Evolutionary conservation across 179 eudicot genomes (phyloP), one percentile per base, ranked within the genome.

Genomic region (Corrigiola litoralis): DNA sequence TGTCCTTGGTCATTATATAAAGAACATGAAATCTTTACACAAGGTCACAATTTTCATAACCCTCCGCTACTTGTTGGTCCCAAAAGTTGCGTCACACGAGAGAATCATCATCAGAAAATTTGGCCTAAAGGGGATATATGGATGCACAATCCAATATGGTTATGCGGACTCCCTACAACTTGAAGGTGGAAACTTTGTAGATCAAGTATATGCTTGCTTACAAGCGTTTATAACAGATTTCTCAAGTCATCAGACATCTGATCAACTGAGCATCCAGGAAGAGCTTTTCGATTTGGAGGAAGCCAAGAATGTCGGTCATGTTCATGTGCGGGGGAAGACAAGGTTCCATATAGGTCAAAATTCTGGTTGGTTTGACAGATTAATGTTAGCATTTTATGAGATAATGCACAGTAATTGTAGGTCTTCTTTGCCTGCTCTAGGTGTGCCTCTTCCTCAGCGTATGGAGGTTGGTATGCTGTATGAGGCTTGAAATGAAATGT

Each of bases 381-480:
- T 72, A 27, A 85, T 80, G 75, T 83, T 87, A n/a, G 79, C 66
- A 9, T 79, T 85, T 36, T 87, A 87, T 42, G 85, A 82, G 69
- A 69, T 79, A 24, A 33, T 87, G 85, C 95, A 87, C 46, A 80
- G 75, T 27, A 87, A 85, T 63, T 85, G 95, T 52, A 69, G 90
- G 72, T 78, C 88, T 13, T 75, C 84, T 1, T 47, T 87, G 53
- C 85, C 90, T 31, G 75, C 80, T 3, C 29, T 85, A 38, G 73
- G 75, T 13, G 78, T 85, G 50, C 89, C 91, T 1, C 73, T 79
- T 40, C 57, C 70, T 0, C 78, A 81, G 57, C 78, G 81, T 24
- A 63, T 89, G 56, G 87, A 87, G 76, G 87, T 87, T 36, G 95
- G 95, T 23, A 83, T 87, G 95, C 81, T 85, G 18, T 87, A 83